A percentile compares a stretch with the other conserved stretches of the same genome.
Conservation (phyloP, 441 rosid genomes). For the Pelargonium cotyledonis region DNA sequence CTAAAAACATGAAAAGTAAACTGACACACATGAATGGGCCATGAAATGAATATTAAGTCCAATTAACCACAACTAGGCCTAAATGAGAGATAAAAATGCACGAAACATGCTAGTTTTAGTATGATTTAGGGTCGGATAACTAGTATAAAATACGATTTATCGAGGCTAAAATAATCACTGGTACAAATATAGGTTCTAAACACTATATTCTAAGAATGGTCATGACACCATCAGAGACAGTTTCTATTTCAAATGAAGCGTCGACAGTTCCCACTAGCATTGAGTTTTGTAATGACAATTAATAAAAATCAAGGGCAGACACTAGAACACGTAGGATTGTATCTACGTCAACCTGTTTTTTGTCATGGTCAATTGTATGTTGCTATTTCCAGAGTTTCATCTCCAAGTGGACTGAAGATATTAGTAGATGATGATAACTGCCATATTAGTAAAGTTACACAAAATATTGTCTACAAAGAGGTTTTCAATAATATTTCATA, state of each 20-base stretch:
- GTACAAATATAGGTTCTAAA: neutral
- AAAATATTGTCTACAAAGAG: neutral
- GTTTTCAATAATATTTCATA: too few relatives aligned
- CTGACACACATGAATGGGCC: too few relatives aligned
- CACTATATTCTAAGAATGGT: neutral
- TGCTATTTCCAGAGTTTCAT: conserved; percentile 2
- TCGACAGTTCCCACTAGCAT: conserved; percentile 7
- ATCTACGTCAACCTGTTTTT: neutral
- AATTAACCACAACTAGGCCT: too few relatives aligned
- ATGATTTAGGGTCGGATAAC: too few relatives aligned
- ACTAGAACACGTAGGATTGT: neutral
- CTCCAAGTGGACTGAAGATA: neutral
- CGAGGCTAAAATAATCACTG: neutral
- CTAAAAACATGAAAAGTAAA: too few relatives aligned
- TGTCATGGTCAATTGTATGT: conserved; percentile 17
- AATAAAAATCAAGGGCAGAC: conserved; percentile 19
- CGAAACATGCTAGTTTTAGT: too few relatives aligned
- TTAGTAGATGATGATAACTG: neutral
- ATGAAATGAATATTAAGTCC: too few relatives aligned
- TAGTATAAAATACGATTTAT: too few relatives aligned
- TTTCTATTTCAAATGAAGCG: conserved; percentile 7
- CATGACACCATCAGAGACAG: neutral
- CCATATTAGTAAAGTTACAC: neutral
- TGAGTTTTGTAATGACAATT: conserved; percentile 10
- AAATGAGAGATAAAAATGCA: too few relatives aligned